These are phyloP conservation scores for Ceratobasidium sp. DNA, from an alignment of 1,284 basidiomycete genomes.

Conservation along the genomic window DNA sequence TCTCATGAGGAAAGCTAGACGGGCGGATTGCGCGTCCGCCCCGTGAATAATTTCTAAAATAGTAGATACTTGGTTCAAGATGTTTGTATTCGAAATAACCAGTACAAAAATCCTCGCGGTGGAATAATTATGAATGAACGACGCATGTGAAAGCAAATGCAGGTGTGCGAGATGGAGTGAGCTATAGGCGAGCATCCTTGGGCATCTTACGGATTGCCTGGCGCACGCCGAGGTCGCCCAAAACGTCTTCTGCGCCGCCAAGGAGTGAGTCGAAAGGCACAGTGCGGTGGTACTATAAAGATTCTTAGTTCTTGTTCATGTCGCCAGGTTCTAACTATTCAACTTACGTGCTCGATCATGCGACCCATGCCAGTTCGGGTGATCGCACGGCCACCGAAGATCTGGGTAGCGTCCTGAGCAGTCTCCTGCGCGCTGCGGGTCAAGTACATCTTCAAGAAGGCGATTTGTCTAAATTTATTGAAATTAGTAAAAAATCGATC, in stretches of 20 bases:
- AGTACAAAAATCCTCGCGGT: conserved; percentile 31
- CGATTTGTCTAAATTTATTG: conserved; percentile 65
- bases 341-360: conserved; percentile 69
- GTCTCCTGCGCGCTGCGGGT: conserved; percentile 74
- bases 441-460: conserved; percentile 76
- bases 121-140: conserved; percentile 22
- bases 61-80: conserved; percentile 8
- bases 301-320: conserved; percentile 26
- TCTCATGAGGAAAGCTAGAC: not conserved
- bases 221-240: conserved; percentile 72
- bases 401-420: conserved; percentile 79
- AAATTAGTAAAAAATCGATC: not conserved
- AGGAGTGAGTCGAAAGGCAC: conserved; percentile 71
- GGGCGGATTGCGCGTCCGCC: not conserved
- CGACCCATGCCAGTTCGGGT: conserved; percentile 77
- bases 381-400: conserved; percentile 82
- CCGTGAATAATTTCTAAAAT: not conserved
- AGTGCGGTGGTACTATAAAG: conserved; percentile 65
- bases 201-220: conserved; percentile 73
- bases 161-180: not conserved
- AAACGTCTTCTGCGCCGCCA: conserved; percentile 74
- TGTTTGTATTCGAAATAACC: conserved; percentile 25
- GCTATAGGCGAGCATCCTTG: conserved; percentile 45
- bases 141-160: conserved; percentile 7
- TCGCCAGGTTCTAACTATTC: not conserved